These are phyloP conservation scores for Canna indica DNA, from an alignment of 176 grass and related monocot species.

Conservation along the genomic window DNA sequence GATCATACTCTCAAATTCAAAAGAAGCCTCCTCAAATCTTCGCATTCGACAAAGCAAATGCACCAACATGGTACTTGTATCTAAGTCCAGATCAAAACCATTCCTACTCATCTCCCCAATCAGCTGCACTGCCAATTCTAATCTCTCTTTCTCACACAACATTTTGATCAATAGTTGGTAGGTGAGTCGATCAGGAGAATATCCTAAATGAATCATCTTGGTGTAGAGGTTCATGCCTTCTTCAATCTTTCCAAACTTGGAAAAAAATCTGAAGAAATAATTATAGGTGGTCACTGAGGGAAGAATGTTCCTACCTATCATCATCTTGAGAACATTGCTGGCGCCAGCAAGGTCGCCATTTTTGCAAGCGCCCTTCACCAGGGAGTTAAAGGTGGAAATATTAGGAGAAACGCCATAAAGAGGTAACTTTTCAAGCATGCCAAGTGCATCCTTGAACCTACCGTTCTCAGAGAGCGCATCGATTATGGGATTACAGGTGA, in stretches of 20 bases:
- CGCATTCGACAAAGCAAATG: slow-evolving; percentile 57
- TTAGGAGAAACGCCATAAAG: slow-evolving; percentile 54
- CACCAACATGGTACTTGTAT: slow-evolving; percentile 71
- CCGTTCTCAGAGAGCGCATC: slow-evolving; percentile 43
- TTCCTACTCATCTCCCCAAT: slow-evolving; percentile 54
- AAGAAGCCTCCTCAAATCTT: slow-evolving; percentile 44
- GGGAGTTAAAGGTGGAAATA: slow-evolving; percentile 75
- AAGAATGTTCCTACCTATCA: slow-evolving; percentile 49
- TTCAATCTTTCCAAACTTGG: slow-evolving; percentile 42
- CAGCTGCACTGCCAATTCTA: slow-evolving; percentile 49
- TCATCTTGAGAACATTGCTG: slow-evolving; percentile 51
- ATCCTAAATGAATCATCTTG: slow-evolving; percentile 67
- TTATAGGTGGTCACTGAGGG: slow-evolving; percentile 64
- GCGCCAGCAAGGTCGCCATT: slow-evolving; percentile 47
- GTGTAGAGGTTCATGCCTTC: slow-evolving; percentile 71
- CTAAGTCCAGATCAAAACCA: slow-evolving; percentile 58
- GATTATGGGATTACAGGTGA: slow-evolving; percentile 74
- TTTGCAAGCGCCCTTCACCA: slow-evolving; percentile 67
- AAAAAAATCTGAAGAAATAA: slow-evolving; percentile 64
- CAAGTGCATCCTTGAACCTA: slow-evolving; percentile 51
- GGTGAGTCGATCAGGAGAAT: slow-evolving; percentile 38
- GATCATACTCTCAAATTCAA: slow-evolving; percentile 66
- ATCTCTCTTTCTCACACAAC: slow-evolving; percentile 46
- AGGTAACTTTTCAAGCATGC: slow-evolving; percentile 76
- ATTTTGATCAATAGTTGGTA: slow-evolving; percentile 71